These are phyloP conservation scores for Cytospora piceicola DNA, from an alignment of 2,329 filamentous ascomycete genomes.

Conservation along the genomic window DNA sequence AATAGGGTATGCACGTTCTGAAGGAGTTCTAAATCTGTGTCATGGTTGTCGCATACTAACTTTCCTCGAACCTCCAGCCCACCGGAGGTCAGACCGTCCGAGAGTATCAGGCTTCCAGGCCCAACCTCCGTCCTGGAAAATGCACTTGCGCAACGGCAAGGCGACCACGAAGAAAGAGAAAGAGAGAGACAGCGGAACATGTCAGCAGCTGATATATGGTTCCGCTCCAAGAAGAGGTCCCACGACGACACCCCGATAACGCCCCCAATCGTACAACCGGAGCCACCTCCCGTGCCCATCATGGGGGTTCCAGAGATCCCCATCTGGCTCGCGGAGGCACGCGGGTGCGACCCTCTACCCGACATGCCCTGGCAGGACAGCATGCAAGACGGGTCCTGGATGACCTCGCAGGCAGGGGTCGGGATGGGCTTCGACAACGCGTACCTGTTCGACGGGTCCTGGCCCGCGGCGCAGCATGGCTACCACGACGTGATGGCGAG, in stretches of 20 bases:
- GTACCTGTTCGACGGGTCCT: constrained; percentile 2
- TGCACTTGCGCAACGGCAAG: constrained; percentile 1
- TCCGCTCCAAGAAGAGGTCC: constrained; percentile 10
- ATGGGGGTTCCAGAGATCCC: constrained; percentile 27
- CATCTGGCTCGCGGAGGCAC: constrained; percentile 27
- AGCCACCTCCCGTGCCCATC: neutral
- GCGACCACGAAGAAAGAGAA: constrained; percentile 10
- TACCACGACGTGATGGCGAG: neutral
- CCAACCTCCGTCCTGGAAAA: constrained; percentile 28
- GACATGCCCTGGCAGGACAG: constrained; percentile 4
- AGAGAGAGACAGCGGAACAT: constrained; percentile 10
- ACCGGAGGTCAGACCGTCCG: constrained; percentile 17
- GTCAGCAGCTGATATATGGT: constrained; percentile 20
- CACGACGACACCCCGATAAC: neutral
- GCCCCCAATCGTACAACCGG: neutral
- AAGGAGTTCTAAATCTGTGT: too few relatives aligned
- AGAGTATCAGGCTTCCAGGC: constrained; percentile 25
- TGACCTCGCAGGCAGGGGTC: neutral
- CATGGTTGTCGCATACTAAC: neutral
- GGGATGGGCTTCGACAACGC: constrained; percentile 8
- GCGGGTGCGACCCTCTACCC: constrained; percentile 18
- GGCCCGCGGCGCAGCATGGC: neutral
- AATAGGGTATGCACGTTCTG: constrained; percentile 21
- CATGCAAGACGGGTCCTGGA: neutral
- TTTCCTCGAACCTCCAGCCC: constrained; percentile 9